Conservation (phyloP, 2,329 filamentous ascomycete species). For the Colletotrichum lindemuthianum region DNA sequence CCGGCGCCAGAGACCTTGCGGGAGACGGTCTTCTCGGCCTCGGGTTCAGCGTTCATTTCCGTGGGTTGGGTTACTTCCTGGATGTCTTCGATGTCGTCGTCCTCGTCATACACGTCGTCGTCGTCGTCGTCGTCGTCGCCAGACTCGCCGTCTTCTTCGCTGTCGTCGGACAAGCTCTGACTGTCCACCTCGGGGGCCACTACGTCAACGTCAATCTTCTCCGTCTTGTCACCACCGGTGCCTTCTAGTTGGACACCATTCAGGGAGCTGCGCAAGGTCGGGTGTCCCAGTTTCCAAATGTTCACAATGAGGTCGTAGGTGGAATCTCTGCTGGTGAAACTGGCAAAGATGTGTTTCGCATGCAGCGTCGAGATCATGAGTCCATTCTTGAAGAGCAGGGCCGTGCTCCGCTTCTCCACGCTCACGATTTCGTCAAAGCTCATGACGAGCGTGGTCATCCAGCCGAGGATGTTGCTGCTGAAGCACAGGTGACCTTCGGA, state of each 20-base stretch:
- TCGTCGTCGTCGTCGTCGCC: slow-evolving; percentile 75
- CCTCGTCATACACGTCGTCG: slow-evolving; percentile 81
- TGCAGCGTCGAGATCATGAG: slow-evolving; percentile 97
- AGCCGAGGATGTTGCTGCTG: slow-evolving; percentile 98
- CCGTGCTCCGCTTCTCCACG: slow-evolving; percentile 96
- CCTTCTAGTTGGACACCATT: slow-evolving; percentile 88
- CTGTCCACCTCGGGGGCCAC: slow-evolving; percentile 47
- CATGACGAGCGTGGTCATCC: slow-evolving; percentile 97
- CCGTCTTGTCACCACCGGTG: slow-evolving; percentile 88
- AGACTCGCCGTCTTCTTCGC: slow-evolving; percentile 69
- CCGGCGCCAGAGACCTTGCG: slow-evolving; percentile 77
- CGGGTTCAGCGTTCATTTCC: slow-evolving; percentile 58
- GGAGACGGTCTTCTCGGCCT: slow-evolving; percentile 69
- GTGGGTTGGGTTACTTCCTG: slow-evolving; percentile 48
- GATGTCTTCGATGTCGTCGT: slow-evolving; percentile 77
- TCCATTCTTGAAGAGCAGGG: slow-evolving; percentile 94
- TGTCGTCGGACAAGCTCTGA: slow-evolving; percentile 63
- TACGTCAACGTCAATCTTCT: slow-evolving; percentile 71
- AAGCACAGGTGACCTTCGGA: slow-evolving; percentile 98
- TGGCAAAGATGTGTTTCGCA: slow-evolving; percentile 94
- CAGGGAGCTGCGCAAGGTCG: slow-evolving; percentile 87
- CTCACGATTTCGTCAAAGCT: slow-evolving; percentile 98
- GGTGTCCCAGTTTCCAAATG: slow-evolving; percentile 98
- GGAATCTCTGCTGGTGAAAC: slow-evolving; percentile 91
- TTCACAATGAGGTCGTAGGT: slow-evolving; percentile 98